Evolutionary conservation across 2,329 filamentous ascomycete species (phyloP).

Genomic region (Aspergillus sp.): DNA sequence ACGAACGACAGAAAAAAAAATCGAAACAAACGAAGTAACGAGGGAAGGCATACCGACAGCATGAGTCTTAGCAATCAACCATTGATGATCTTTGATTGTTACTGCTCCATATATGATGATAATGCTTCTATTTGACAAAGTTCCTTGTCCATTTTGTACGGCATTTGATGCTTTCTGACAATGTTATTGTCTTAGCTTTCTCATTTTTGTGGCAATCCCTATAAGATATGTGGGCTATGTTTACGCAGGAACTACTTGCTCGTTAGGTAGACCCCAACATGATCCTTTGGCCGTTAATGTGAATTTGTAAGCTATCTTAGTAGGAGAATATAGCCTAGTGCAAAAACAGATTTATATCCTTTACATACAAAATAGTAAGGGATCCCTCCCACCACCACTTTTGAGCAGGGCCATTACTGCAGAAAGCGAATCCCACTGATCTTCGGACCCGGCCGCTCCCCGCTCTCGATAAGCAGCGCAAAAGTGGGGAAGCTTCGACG

Average conservation of each 20-base stretch:
- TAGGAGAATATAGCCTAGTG: no score
- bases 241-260: background rate
- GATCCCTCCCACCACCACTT: background rate
- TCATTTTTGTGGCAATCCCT: background rate
- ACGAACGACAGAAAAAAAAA: background rate
- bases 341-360: no score
- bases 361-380: background rate
- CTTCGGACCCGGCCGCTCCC: slow-evolving; percentile 7
- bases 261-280: background rate
- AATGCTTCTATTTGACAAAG: background rate
- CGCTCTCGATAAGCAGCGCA: slow-evolving; percentile 7
- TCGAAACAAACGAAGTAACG: background rate
- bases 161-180: background rate
- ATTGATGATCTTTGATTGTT: background rate
- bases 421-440: background rate
- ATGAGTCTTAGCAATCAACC: background rate
- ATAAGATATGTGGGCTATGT: background rate
- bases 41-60: background rate
- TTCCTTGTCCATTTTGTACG: background rate
- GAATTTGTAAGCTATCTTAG: no score
- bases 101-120: background rate
- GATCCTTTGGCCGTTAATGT: background rate
- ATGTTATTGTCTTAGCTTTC: background rate
- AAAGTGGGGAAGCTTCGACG: slow-evolving; percentile 1
- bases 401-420: background rate